Evolutionary conservation across 805 yeast species (phyloP), one percentile per base, ranked within the genome.

Genomic region (Teunomyces pallodes): DNA sequence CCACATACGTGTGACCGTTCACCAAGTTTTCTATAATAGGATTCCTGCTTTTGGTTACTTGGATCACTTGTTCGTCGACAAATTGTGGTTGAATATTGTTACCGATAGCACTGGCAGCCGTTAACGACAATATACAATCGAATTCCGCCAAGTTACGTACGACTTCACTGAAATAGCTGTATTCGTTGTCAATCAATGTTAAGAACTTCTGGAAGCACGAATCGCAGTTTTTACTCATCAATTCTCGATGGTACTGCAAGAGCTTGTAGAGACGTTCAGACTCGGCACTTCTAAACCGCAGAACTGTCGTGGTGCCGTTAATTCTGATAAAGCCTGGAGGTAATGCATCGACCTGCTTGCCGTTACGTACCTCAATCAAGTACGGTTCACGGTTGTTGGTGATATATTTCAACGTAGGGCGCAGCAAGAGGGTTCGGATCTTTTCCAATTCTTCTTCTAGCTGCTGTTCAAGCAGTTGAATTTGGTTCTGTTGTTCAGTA

Each of bases 321-420:
- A 87, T 79, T 55, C 88, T 86, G 9, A 85, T 67, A 96, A 97
- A 92, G 45, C 80, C 82, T 2, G 69, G 56, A 0, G 98, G 98
- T 1, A 91, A 65, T 1, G 68, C 64, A 38, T 78, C 79, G 1
- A 77, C 71, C 39, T 79, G 79, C 9, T 77, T 66, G 1, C 70
- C 72, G 52, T 83, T 83, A 39, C 89, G 70, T 0, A 92, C 83
- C 57, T 91, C 97, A 17, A 94, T 76, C 42, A 91, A 68, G 58
- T 84, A 87, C 2, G 89, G 85, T 16, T 85, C 87, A 45, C 82
- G 84, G 44, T 79, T 75, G 46, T 79, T 82, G 10, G 83, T 76
- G 26, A 74, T 70, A 56, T 72, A 90, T 16, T 75, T 69, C 46
- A 86, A 60, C 35, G 77, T 70, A 0, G 91, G 87, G 27, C 88